Evolutionary conservation across 2,329 filamentous ascomycete genomes (phyloP).

Genomic region (Daldinia sp.): DNA sequence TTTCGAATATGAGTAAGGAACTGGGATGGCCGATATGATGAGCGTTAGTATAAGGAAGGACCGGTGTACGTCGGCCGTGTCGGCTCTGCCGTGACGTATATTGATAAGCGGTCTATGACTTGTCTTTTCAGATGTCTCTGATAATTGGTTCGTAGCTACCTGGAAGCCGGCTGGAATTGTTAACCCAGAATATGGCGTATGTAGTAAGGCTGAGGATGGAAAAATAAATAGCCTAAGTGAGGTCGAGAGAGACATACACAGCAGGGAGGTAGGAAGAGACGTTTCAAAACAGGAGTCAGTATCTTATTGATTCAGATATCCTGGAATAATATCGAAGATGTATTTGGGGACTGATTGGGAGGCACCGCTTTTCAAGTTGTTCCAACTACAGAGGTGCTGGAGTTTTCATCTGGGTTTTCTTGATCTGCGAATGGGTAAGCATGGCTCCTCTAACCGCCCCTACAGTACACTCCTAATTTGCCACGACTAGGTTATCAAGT

Average conservation of each 20-base stretch:
- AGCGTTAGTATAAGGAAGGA: slow-evolving; percentile 14
- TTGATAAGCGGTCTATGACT: slow-evolving; percentile 22
- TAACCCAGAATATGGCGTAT: background rate
- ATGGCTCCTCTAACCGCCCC: slow-evolving; percentile 25
- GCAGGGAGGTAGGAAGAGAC: slow-evolving; percentile 13
- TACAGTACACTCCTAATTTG: slow-evolving; percentile 5
- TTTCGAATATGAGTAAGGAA: slow-evolving; percentile 7
- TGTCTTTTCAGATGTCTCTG: slow-evolving; percentile 37
- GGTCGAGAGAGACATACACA: slow-evolving; percentile 21
- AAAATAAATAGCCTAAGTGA: slow-evolving; percentile 13
- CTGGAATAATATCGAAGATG: slow-evolving; percentile 29
- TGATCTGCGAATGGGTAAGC: slow-evolving; percentile 29
- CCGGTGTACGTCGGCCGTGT: slow-evolving; percentile 9
- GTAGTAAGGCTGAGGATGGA: slow-evolving; percentile 12
- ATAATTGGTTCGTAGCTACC: slow-evolving; percentile 23
- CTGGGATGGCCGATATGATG: slow-evolving; percentile 1
- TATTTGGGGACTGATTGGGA: slow-evolving; percentile 8
- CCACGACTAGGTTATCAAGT: slow-evolving; percentile 7
- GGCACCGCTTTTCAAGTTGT: slow-evolving; percentile 22
- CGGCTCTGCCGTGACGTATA: slow-evolving; percentile 18
- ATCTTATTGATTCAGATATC: slow-evolving; percentile 20
- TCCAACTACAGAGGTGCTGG: slow-evolving; percentile 5
- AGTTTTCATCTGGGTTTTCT: slow-evolving; percentile 27
- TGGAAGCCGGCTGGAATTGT: slow-evolving; percentile 2
- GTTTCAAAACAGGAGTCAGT: slow-evolving; percentile 19